Conservation (phyloP, 1,284 basidiomycete genomes). For the Apiotrichum laibachii region DNA sequence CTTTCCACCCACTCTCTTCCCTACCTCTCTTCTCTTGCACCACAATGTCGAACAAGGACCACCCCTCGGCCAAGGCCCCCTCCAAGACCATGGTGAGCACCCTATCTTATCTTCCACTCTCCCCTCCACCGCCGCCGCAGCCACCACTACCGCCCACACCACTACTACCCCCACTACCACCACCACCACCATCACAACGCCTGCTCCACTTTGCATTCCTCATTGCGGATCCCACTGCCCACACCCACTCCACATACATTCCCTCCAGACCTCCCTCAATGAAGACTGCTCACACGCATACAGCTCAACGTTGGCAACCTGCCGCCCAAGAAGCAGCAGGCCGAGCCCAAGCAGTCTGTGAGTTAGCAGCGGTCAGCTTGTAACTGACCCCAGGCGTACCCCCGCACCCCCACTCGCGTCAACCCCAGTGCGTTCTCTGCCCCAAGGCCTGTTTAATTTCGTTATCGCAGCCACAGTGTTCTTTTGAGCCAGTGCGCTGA, state of each 20-base stretch:
- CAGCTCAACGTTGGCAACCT: conserved; percentile 50
- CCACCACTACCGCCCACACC: not conserved
- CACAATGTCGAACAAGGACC: conserved; percentile 27
- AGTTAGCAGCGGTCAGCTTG: too few species aligned
- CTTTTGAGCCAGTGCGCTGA: too few species aligned
- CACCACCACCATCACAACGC: not conserved
- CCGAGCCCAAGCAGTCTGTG: conserved; percentile 44
- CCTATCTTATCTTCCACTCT: not conserved
- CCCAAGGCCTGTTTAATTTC: too few species aligned
- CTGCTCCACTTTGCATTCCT: too few species aligned
- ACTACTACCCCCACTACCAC: not conserved
- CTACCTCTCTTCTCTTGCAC: not conserved
- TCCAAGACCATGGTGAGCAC: conserved; percentile 38
- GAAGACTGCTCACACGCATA: too few species aligned
- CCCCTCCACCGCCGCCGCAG: too few species aligned
- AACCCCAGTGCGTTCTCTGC: conserved; percentile 52
- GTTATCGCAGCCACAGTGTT: too few species aligned
- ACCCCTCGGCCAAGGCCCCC: conserved; percentile 40
- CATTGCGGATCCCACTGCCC: too few species aligned
- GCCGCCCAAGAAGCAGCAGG: conserved; percentile 48
- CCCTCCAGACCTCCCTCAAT: too few species aligned
- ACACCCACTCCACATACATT: too few species aligned
- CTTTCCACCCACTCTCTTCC: conserved; percentile 1
- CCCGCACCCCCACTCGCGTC: conserved; percentile 55
- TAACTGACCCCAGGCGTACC: too few species aligned